These are phyloP conservation scores for Pancytospora philotis DNA, from an alignment of 371 early-diverging fungal species.

Conservation along the genomic window DNA sequence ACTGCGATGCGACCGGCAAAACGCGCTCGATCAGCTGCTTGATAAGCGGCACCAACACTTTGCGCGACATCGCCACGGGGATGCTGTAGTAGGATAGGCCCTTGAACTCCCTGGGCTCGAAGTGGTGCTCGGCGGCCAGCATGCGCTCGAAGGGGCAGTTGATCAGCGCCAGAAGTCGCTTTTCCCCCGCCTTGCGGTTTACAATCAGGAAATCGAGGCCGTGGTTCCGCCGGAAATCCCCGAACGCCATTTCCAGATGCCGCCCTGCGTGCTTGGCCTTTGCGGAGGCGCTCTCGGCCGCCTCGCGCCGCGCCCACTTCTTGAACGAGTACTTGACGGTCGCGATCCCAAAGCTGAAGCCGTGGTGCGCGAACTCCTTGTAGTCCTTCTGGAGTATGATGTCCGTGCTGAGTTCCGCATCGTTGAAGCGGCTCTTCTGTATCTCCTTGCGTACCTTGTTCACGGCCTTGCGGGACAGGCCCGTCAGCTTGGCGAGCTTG, in stretches of 20 bases:
- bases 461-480: conserved; percentile 32
- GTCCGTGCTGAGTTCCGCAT: conserved; percentile 13
- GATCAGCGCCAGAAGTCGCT: conserved; percentile 27
- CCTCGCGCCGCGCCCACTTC: conserved; percentile 50
- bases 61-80: conserved; percentile 32
- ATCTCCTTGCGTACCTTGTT: conserved; percentile 26
- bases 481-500: conserved; percentile 28
- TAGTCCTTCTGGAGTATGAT: conserved; percentile 50
- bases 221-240: conserved; percentile 26
- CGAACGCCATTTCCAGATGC: conserved; percentile 7
- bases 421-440: conserved; percentile 40
- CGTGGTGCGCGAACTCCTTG: conserved; percentile 31
- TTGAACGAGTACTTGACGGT: conserved; percentile 49
- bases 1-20: no score
- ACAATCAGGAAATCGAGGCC: conserved; percentile 49
- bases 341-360: conserved; percentile 40
- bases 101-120: conserved; percentile 34
- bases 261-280: conserved; percentile 10
- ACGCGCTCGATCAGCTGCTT: conserved; percentile 21
- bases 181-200: conserved; percentile 21
- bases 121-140: conserved; percentile 5
- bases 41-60: conserved; percentile 41
- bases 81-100: conserved; percentile 38
- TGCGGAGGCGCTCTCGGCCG: background rate
- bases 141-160: conserved; percentile 32